phyloP scores from a whole-genome alignment of 306 rosid genomes.

The Castanea crenata region DNA sequence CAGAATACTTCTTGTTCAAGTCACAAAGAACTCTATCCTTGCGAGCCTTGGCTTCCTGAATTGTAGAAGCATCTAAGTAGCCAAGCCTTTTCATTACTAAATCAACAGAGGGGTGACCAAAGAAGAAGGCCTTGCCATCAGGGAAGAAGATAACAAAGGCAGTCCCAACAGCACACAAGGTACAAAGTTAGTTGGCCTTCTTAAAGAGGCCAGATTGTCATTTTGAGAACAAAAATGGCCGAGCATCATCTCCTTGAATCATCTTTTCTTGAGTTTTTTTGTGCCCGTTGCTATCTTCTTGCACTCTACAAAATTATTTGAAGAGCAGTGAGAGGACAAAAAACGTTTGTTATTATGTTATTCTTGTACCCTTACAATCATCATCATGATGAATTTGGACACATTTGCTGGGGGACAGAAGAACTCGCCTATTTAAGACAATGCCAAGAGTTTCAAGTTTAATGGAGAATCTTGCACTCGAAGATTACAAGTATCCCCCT shows the following conservation, averaged over 20 bases:
- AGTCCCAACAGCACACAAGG: neutral
- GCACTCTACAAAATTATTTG: neutral
- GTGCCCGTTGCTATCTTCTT: neutral
- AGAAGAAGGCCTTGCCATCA: neutral
- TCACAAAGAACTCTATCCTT: neutral
- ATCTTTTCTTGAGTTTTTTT: neutral
- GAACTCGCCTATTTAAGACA: neutral
- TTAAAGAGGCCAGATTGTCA: neutral
- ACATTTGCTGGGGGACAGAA: neutral
- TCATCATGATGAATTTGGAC: neutral
- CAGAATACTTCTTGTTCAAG: neutral
- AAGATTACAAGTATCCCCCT: neutral
- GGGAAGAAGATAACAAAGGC: slow-evolving; percentile 6
- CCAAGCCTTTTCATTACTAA: neutral
- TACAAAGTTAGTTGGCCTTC: slow-evolving; percentile 10
- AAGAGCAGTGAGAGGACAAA: neutral
- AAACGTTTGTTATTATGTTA: too few relatives aligned
- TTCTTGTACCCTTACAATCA: neutral
- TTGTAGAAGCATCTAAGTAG: neutral
- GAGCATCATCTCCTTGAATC: neutral
- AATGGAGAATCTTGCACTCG: neutral
- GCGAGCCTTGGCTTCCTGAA: neutral
- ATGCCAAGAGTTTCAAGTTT: neutral
- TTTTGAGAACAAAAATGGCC: neutral
- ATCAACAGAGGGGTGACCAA: slow-evolving; percentile 1